Percentiles rank a stretch among this genome's conserved stretches.
Conservation (phyloP, 306 rosid genomes). For the Gillenia trifoliata region DNA sequence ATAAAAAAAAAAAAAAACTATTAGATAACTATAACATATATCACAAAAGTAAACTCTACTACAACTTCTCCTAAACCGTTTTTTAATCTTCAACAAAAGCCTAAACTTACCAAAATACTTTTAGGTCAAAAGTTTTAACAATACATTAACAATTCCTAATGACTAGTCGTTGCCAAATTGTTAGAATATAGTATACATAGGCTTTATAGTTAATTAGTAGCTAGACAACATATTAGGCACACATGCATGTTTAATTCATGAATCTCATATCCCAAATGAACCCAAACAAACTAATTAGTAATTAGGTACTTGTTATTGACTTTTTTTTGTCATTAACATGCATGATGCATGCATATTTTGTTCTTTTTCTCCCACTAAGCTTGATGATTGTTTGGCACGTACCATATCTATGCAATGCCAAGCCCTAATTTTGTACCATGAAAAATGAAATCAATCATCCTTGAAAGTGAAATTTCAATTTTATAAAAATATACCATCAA, state of each 20-base stretch:
- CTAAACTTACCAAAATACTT: not conserved
- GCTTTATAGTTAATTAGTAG: not conserved
- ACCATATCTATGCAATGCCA: not conserved
- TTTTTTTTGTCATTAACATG: not conserved
- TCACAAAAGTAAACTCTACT: not conserved
- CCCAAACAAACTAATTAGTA: not conserved
- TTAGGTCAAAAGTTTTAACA: not conserved
- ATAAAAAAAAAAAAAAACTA: too few species aligned
- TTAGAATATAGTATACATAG: not conserved
- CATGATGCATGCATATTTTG: not conserved
- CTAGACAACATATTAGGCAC: not conserved
- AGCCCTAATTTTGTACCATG: not conserved
- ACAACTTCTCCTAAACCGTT: not conserved
- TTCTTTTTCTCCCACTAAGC: not conserved
- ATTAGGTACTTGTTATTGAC: not conserved
- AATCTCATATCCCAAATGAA: not conserved
- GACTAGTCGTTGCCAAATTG: not conserved
- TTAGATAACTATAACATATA: too few species aligned
- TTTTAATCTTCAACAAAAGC: not conserved
- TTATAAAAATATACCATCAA: not conserved
- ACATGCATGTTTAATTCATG: not conserved
- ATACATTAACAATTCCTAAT: not conserved
- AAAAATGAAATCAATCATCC: slow-evolving; percentile 1
- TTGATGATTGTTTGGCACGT: not conserved
- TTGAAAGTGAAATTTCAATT: not conserved